Conservation (phyloP, 192 early-diverging fungal species). For the Coemansia sp. region DNA sequence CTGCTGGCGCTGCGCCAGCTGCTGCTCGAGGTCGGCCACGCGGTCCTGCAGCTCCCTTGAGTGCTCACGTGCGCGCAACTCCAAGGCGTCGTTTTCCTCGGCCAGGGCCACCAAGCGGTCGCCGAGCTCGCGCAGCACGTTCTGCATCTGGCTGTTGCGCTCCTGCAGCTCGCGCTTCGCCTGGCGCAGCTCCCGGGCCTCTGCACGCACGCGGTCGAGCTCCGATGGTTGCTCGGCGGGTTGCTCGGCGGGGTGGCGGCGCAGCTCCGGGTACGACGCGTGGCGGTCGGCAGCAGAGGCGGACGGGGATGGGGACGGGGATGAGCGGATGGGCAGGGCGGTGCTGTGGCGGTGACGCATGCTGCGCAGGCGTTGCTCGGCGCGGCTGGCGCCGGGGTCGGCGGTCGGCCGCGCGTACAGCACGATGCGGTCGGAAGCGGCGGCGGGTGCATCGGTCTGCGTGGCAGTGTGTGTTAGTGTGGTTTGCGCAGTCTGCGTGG, state of each 20-base stretch:
- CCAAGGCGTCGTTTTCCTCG: slow-evolving; percentile 45
- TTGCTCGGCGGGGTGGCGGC: slow-evolving; percentile 13
- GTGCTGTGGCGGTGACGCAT: slow-evolving; percentile 42
- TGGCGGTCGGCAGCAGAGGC: neutral
- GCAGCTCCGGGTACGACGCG: slow-evolving; percentile 48
- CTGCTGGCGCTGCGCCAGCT: slow-evolving; percentile 8
- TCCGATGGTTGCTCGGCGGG: slow-evolving; percentile 32
- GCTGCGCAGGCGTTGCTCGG: slow-evolving; percentile 30
- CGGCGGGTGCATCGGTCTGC: slow-evolving; percentile 15
- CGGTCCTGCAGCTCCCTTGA: no score
- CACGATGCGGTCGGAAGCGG: slow-evolving; percentile 30
- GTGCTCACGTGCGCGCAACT: slow-evolving; percentile 28
- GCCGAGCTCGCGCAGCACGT: slow-evolving; percentile 39
- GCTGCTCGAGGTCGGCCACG: slow-evolving; percentile 12
- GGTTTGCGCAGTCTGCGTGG: neutral
- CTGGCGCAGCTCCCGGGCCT: slow-evolving; percentile 28
- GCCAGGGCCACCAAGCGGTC: slow-evolving; percentile 42
- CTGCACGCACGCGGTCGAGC: slow-evolving; percentile 12
- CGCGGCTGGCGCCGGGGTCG: neutral
- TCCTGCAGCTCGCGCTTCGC: slow-evolving; percentile 37
- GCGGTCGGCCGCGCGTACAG: slow-evolving; percentile 19
- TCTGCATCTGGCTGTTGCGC: slow-evolving; percentile 43
- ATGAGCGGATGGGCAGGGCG: slow-evolving; percentile 5
- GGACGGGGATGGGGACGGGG: neutral
- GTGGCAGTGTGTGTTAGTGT: neutral